Base-by-base conservation (phyloP, 2,329 filamentous ascomycete genomes). In the Claviceps sorghi region DNA sequence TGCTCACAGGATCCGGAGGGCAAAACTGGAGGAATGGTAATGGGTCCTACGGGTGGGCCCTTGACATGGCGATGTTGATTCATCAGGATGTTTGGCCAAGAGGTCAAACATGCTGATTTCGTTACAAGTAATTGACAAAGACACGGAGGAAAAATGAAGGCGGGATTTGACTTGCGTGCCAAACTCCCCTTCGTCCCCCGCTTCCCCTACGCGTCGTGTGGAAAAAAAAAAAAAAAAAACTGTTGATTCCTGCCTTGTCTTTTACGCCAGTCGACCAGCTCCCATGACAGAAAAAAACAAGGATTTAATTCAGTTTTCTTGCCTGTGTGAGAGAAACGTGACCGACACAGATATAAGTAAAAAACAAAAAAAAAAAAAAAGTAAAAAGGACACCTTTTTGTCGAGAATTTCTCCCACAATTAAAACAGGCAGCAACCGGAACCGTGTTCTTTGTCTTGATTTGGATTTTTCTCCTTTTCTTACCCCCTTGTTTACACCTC, bases 401-500 rank as follows among this genome's bases (percentile, higher is more conserved):
- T 21, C 21, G 22, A 26, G 42, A 26, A 26, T 44, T 44, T 44
- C 36, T 38, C 36, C 36, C 36, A 38, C 36, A n/a, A 38, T 38
- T 42, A 49, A 46, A 30, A 49, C 38, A 50, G 51, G 43, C 49
- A 49, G 30, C 43, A 48, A 54, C 47, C 49, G 51, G 53, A 26
- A 30, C 44, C 44, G 15, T 46, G 44, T 26, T 44, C 15, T 44
- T 26, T 26, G 42, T 26, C 26, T 44, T 44, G 21, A 15, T 44
- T 26, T 4, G 22, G 7, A 29, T n/a, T 44, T 9, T 17, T 9
- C 41, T 22, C 13, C 17, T 10, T 48, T 21, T 30, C 13, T 4
- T 38, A 10, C 1, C 15, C 42, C 50, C 43, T 45, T 22, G 60
- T 69, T 80, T 82, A 86, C 68, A 84, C 78, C 83, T 98, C 93